Conservation (phyloP, 148 eudicot genomes). For the Cornus kousa region DNA sequence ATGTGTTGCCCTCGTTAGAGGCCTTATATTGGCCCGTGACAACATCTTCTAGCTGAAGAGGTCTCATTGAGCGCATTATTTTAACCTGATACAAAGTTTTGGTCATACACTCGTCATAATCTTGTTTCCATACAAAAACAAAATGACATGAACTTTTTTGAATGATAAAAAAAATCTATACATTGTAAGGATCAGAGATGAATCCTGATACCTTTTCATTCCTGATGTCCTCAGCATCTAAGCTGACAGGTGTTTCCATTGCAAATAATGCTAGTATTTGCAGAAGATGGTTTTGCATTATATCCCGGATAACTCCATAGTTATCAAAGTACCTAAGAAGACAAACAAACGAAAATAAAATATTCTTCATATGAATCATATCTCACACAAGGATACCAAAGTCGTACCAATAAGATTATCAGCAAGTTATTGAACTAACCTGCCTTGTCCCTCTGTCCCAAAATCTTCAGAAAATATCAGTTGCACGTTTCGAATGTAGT, state of each 20-base stretch:
- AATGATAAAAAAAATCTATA: neutral
- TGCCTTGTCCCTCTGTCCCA: slow-evolving; percentile 56
- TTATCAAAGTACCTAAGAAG: slow-evolving; percentile 54
- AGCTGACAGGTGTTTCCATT: slow-evolving; percentile 78
- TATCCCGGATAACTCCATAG: slow-evolving; percentile 70
- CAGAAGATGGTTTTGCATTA: slow-evolving; percentile 71
- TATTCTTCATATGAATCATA: neutral
- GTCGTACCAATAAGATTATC: neutral
- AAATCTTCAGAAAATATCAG: slow-evolving; percentile 63
- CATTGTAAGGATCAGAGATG: neutral
- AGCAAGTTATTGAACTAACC: slow-evolving; percentile 29
- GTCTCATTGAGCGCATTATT: slow-evolving; percentile 61
- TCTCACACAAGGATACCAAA: neutral
- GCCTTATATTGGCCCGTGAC: slow-evolving; percentile 68
- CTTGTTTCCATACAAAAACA: neutral
- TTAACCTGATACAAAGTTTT: slow-evolving; percentile 43
- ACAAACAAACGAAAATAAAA: neutral
- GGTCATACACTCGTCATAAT: no score
- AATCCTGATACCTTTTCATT: slow-evolving; percentile 57
- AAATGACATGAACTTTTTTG: neutral
- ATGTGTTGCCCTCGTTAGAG: slow-evolving; percentile 40
- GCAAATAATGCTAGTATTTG: slow-evolving; percentile 75
- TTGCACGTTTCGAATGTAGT: slow-evolving; percentile 66
- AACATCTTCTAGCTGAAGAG: slow-evolving; percentile 49
- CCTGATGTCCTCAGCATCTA: slow-evolving; percentile 76